Base-by-base conservation (phyloP, 805 yeast species). In the Cyberlindnera meyerae region DNA sequence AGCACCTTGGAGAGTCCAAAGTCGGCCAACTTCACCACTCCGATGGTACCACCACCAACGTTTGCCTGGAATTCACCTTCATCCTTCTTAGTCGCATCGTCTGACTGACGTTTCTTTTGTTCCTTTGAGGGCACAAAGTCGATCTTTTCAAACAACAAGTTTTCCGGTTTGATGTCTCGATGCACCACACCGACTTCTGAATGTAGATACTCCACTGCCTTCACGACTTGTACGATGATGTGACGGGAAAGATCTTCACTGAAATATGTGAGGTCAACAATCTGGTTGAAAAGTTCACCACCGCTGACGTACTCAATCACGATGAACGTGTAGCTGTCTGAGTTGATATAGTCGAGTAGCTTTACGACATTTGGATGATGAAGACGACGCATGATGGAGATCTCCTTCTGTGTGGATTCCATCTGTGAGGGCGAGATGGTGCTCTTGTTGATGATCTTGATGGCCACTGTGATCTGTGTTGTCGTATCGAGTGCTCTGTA, bases 131-230 rank as follows among this genome's bases (percentile, higher is more conserved):
- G 39, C 33, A 40, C 18, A 33, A 33, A 36, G 24, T 29, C 40
- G 15, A 54, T 52, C 12, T 51, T 52, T 24, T 90, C 96, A 43
- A 90, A 68, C 32, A 90, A 62, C 37, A 90, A 78, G 55, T 93
- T 90, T 51, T 87, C 98, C 0, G 98, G 98, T 62, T 93, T 93
- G 45, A 93, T 84, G 56, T 93, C 98, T 38, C 97, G 74, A 59
- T 93, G 98, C 11, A 88, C 93, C 52, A 93, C 88, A 12, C 97
- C 97, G 52, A 84, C 77, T 17, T 89, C 81, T 52, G 86, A 90
- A 60, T 93, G 98, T 34, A 93, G 70, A 56, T 90, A 93, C 0
- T 95, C 94, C 47, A 93, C 66, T 1, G 97, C 97, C 63, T 93
- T 97, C 7, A 77, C 66, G 27, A 82, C 62, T 51, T 82, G 93